Percentiles rank a stretch among this genome's conserved stretches.
phyloP scores from a whole-genome alignment of 148 eudicot genomes.

The Vaccinium myrtillus region DNA sequence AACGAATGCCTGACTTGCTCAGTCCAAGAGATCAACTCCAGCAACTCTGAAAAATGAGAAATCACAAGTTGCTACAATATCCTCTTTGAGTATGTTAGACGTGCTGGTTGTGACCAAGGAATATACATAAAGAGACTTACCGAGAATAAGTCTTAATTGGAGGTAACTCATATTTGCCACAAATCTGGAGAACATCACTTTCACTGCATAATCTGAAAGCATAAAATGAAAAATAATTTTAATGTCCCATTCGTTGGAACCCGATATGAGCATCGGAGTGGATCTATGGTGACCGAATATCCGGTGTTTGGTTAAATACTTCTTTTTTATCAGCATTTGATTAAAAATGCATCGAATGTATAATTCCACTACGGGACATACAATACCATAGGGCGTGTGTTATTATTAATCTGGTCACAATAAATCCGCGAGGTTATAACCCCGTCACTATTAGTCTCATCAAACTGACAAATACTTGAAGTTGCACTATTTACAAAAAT shows the following conservation, averaged over 20 bases:
- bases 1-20: slow-evolving; percentile 33
- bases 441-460: no score
- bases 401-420: no score
- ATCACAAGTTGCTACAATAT: background rate
- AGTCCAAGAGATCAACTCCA: slow-evolving; percentile 49
- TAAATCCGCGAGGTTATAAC: no score
- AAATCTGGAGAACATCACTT: slow-evolving; percentile 26
- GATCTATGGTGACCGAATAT: background rate
- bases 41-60: slow-evolving; percentile 36
- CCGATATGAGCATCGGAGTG: background rate
- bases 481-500: no score
- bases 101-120: background rate
- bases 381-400: no score
- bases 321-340: no score
- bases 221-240: background rate
- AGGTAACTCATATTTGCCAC: slow-evolving; percentile 33
- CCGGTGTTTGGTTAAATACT: no score
- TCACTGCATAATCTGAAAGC: slow-evolving; percentile 29
- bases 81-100: background rate
- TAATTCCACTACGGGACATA: no score
- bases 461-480: no score
- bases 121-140: slow-evolving; percentile 24
- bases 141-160: slow-evolving; percentile 40
- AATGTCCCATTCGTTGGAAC: background rate
- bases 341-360: no score